Base-by-base conservation (phyloP, 2,329 filamentous ascomycete genomes). In the Scleromitrula shiraiana region DNA sequence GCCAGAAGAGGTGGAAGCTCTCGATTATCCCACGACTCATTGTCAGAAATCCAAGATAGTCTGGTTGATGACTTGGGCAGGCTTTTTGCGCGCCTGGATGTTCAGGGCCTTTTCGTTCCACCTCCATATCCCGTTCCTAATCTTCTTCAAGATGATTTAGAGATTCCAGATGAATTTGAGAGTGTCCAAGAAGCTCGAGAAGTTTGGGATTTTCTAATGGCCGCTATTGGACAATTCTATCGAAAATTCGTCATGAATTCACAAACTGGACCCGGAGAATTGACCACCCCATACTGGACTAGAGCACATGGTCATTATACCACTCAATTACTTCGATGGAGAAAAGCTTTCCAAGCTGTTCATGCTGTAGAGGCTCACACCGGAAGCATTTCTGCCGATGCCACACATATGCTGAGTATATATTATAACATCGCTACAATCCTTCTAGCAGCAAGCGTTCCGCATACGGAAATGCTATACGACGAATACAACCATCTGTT, bases 41-140 rank as follows among this genome's bases (percentile, higher is more conserved):
- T 62, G 19, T 63, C 60, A 2, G 59, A 63, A 29, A 62, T 63
- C 41, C 60, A 63, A 39, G 60, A 63, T 53, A 60, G 58, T 26
- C 43, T 63, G 10, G 54, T 63, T 12, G 60, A 63, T 51, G 60
- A 63, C 45, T 50, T 63, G 10, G 60, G 60, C 6, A 48, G 59
- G 5, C 59, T 63, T 56, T 63, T 63, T 33, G 59, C 60, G 37
- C 56, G 60, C 22, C 55, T 63, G 8, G 60, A 63, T 40, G 57
- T 61, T 7, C 60, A 63, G 46, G 58, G 56, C 19, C 51, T 63
- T 14, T 63, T 62, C 33, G 52, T 62, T 12, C 60, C 59, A 8
- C 59, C 60, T 7, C 60, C 60, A 7, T 63, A 60, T 45, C 57
- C 59, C 8, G 60, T 60, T 52, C 60, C 60, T 10, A 59, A 62